Evolutionary conservation across 352 stramenopile genomes (phyloP), one percentile per base, ranked within the genome.

Genomic region (Phytophthora macrochlamydospora): DNA sequence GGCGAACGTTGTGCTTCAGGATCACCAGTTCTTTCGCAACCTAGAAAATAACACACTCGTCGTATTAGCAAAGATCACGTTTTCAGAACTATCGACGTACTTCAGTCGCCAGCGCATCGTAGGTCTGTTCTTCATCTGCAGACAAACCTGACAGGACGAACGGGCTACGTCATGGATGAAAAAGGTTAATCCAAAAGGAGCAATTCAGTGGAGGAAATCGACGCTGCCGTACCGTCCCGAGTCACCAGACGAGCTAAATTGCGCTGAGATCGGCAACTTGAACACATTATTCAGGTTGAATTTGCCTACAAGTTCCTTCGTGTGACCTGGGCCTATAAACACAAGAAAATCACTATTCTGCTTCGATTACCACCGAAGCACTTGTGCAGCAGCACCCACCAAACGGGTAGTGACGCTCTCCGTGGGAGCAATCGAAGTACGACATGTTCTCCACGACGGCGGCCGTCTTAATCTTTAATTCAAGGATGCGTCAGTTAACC

Each of bases 371-470:
- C 18, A 24, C 2, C 38, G 7, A 54, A 24, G 40, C 32, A 18
- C 58, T 50, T 24, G 33, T 4, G 31, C 45, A 14, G 44, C 51
- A 30, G 2, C 35, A 56, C 63, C 43, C 52, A 94, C 89, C 89
- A 50, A 96, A 96, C 11, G 89, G 89, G 35, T 91, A 97, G 59
- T 97, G 90, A 7, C 86, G 84, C 55, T 96, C 76, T 28, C 85
- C 88, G 60, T 94, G 87, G 7, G 79, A 88, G 64, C 92, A 97
- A 60, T 97, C 88, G 59, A 97, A 99, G 62, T 98, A 99, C 18
- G 97, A 92, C 97, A 99, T 99, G 77, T 99, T 99, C 67, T 99
- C 97, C 4, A 99, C 98, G 11, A 99, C 89, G 11, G 97, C 97
- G 5, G 98, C 76, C 7, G 94, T 98, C 54, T 96, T 97, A 40